Percentiles rank a stretch among this genome's conserved stretches.
Evolutionary conservation across 2,329 filamentous ascomycete species (phyloP).

Genomic region (Neofusicoccum laricinum): DNA sequence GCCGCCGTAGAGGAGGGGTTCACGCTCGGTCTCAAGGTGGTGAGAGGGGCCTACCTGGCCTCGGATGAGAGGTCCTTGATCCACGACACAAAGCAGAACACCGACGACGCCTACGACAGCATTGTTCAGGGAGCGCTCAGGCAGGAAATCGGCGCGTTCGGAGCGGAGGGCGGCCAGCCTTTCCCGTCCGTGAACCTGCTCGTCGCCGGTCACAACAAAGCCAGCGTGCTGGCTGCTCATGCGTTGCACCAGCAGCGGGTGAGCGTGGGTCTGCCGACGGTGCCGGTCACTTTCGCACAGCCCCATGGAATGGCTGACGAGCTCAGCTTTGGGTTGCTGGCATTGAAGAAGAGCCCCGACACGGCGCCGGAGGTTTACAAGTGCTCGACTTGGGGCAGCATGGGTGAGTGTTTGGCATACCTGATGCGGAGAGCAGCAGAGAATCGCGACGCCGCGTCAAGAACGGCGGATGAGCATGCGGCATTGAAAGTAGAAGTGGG

Average conservation of each 20-base stretch:
- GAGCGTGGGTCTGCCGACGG: constrained; percentile 38
- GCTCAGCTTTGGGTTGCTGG: constrained; percentile 57
- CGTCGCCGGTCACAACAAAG: constrained; percentile 78
- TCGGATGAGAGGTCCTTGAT: constrained; percentile 51
- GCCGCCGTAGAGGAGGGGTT: constrained; percentile 47
- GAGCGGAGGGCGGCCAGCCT: constrained; percentile 39
- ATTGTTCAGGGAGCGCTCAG: constrained; percentile 61
- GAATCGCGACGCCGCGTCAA: constrained; percentile 48
- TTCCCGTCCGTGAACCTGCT: constrained; percentile 58
- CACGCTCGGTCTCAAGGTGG: constrained; percentile 55
- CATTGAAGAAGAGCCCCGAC: constrained; percentile 51
- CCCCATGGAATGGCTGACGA: constrained; percentile 96
- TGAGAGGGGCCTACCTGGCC: constrained; percentile 56
- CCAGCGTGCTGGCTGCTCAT: constrained; percentile 53
- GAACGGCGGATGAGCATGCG: constrained; percentile 35
- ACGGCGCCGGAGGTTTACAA: constrained; percentile 46
- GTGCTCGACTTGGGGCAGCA: constrained; percentile 55
- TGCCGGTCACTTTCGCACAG: constrained; percentile 65
- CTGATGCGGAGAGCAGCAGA: constrained; percentile 56
- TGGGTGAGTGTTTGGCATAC: constrained; percentile 77
- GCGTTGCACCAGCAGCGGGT: constrained; percentile 49
- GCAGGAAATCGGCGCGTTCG: constrained; percentile 44
- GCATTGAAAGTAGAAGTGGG: constrained; percentile 27
- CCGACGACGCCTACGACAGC: constrained; percentile 64
- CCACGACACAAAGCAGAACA: constrained; percentile 53